These are phyloP conservation scores for Draba incana DNA, from an alignment of 345 rosid species.

Conservation along the genomic window DNA sequence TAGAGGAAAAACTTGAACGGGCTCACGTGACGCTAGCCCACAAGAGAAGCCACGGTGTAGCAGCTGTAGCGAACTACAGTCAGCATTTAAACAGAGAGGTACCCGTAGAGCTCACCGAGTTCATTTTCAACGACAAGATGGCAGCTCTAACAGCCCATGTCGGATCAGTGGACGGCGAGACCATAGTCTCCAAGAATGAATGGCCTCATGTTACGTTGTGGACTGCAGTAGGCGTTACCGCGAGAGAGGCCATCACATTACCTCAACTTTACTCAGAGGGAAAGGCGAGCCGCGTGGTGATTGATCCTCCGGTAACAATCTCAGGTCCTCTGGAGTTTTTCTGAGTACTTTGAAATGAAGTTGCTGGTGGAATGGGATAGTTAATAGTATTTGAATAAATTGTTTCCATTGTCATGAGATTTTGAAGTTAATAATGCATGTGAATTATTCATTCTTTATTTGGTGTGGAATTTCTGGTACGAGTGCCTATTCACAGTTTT, in stretches of 20 bases:
- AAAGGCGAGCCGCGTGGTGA: conserved; percentile 65
- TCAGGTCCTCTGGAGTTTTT: conserved; percentile 73
- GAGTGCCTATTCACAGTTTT: too few species aligned
- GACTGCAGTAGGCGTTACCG: conserved; percentile 69
- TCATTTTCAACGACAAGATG: conserved; percentile 69
- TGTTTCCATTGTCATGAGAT: conserved; percentile 36
- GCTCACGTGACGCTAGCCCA: conserved; percentile 94
- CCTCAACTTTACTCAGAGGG: conserved; percentile 68
- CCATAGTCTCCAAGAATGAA: conserved; percentile 60
- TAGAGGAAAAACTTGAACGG: conserved; percentile 50
- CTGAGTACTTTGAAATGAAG: conserved; percentile 34
- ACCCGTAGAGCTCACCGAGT: conserved; percentile 69
- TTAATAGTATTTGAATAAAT: background rate
- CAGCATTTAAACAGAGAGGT: conserved; percentile 52
- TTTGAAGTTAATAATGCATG: conserved; percentile 8
- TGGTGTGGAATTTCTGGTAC: too few species aligned
- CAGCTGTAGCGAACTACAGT: conserved; percentile 75
- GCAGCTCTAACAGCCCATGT: conserved; percentile 78
- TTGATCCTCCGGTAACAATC: conserved; percentile 66
- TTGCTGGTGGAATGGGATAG: conserved; percentile 19
- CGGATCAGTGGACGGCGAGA: conserved; percentile 73
- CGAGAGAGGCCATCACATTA: conserved; percentile 76
- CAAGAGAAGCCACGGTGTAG: conserved; percentile 87
- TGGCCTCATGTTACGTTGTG: conserved; percentile 95
- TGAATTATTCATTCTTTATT: too few species aligned